Evolutionary conservation across 2,329 filamentous ascomycete species (phyloP).

Genomic region (Cryphonectria carpinicola): DNA sequence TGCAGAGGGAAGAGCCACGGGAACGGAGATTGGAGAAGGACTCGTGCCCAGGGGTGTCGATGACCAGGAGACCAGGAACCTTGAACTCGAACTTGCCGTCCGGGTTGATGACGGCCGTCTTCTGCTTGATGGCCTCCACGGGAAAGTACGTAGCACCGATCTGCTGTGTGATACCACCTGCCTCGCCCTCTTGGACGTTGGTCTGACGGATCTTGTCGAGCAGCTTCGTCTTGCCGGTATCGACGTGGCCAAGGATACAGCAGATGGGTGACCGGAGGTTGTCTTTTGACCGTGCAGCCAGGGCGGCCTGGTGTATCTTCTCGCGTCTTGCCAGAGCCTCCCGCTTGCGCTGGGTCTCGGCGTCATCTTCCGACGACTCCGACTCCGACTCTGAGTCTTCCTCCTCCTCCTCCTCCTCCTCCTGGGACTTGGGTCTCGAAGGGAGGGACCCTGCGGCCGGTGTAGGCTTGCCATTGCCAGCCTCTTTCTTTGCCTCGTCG

Average conservation of each 20-base stretch:
- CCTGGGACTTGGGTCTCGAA: slow-evolving; percentile 39
- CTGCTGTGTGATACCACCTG: slow-evolving; percentile 98
- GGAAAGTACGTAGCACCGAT: slow-evolving; percentile 99
- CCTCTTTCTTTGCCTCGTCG: slow-evolving; percentile 60
- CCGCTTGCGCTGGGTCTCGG: slow-evolving; percentile 75
- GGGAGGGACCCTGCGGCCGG: slow-evolving; percentile 40
- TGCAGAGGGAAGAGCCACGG: slow-evolving; percentile 95
- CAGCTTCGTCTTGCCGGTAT: slow-evolving; percentile 99
- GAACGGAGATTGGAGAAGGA: slow-evolving; percentile 98
- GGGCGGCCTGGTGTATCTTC: slow-evolving; percentile 86
- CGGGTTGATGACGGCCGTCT: slow-evolving; percentile 90
- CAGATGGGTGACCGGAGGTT: slow-evolving; percentile 97
- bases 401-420: slow-evolving; percentile 48
- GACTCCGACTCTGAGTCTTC: slow-evolving; percentile 65
- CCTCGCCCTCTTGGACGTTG: slow-evolving; percentile 98
- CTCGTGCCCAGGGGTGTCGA: slow-evolving; percentile 99
- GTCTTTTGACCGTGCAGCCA: slow-evolving; percentile 90
- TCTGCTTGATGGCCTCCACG: slow-evolving; percentile 86
- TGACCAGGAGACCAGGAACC: slow-evolving; percentile 92
- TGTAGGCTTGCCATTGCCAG: slow-evolving; percentile 36
- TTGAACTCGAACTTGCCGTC: slow-evolving; percentile 94
- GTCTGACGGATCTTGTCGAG: slow-evolving; percentile 98
- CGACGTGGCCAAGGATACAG: slow-evolving; percentile 99
- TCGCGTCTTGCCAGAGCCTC: slow-evolving; percentile 87
- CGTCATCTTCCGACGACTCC: slow-evolving; percentile 67